Base-by-base conservation (phyloP, 2,329 filamentous ascomycete genomes). In the Claviceps quebecensis region DNA sequence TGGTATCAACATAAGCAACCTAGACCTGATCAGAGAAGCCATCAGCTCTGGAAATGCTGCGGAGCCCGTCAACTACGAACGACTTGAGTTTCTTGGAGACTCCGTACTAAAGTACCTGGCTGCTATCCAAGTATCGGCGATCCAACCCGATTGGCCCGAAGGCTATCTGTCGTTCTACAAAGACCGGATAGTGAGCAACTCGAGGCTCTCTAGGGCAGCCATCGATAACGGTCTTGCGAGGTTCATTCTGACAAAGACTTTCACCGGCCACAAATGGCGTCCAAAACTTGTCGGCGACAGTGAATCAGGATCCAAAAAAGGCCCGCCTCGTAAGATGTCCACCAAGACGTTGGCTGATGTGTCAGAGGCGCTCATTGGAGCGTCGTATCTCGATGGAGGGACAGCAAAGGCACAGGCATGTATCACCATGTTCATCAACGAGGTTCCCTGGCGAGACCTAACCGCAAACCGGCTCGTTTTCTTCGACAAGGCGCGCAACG, bases 271-370 rank as follows among this genome's bases (percentile, higher is more conserved):
- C 0, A 86, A 84, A 60, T 97, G 91, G 91, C 68, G 72, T 2
- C 84, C 87, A 0, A 66, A 86, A 55, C 68, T 72, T 3, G 65
- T 72, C 3, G 61, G 68, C 5, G 54, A 67, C n/a, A 47, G 11
- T 34, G 48, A 14, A 34, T 53, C 47, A 50, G 53, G 51, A 54
- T 46, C 23, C 1, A 38, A 38, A 14, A 52, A 48, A 14, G 50
- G 48, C 37, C 19, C 29, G 16, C 47, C 37, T 65, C 45, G 72
- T 5, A 60, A 63, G 14, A 61, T 89, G 36, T 84, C 87, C 0
- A 84, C 81, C 1, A 97, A 97, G 63, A 79, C 79, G 0, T 75
- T 96, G 7, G 91, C 91, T 3, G 91, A 97, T 59, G 83, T 96
- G 0, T 76, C 95, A 0, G 91, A 97, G 56, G 79, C 90, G 0